Percentiles rank a stretch among this genome's conserved stretches.
Conservation (phyloP, 306 rosid species). For the Sechiopsis laciniata region DNA sequence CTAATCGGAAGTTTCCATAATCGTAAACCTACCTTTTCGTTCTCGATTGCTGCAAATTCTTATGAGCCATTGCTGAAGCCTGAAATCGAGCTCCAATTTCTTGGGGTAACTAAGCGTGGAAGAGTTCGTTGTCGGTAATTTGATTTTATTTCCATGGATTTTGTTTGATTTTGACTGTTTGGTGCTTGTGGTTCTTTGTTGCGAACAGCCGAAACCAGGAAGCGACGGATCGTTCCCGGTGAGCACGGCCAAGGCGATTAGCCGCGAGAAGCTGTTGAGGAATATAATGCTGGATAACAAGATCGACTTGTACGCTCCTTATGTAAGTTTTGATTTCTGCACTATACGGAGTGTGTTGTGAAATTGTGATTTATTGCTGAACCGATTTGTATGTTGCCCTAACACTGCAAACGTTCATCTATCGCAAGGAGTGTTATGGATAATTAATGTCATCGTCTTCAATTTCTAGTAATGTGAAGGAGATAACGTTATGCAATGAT, state of each 20-base stretch:
- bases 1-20: slow-evolving; percentile 14
- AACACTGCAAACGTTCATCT: neutral
- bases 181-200: slow-evolving; percentile 9
- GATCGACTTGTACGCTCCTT: slow-evolving; percentile 84
- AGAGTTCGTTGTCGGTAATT: neutral
- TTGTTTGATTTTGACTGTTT: neutral
- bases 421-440: neutral
- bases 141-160: neutral
- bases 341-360: neutral
- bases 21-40: slow-evolving; percentile 26
- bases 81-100: slow-evolving; percentile 69
- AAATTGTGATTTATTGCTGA: neutral
- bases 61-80: slow-evolving; percentile 33
- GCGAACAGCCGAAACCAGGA: slow-evolving; percentile 57
- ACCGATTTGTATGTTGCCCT: neutral
- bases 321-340: slow-evolving; percentile 45
- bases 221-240: slow-evolving; percentile 59
- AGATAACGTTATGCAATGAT: neutral
- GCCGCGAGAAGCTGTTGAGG: slow-evolving; percentile 83
- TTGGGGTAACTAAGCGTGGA: slow-evolving; percentile 40
- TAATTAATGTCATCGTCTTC: neutral
- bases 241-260: slow-evolving; percentile 51
- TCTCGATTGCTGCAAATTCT: slow-evolving; percentile 31
- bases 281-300: slow-evolving; percentile 78
- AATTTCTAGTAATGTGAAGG: neutral